A percentile compares a stretch with the other conserved stretches of the same genome.
These are phyloP conservation scores for Delitschia confertaspora DNA, from an alignment of 495 filamentous ascomycete genomes.

Conservation along the genomic window DNA sequence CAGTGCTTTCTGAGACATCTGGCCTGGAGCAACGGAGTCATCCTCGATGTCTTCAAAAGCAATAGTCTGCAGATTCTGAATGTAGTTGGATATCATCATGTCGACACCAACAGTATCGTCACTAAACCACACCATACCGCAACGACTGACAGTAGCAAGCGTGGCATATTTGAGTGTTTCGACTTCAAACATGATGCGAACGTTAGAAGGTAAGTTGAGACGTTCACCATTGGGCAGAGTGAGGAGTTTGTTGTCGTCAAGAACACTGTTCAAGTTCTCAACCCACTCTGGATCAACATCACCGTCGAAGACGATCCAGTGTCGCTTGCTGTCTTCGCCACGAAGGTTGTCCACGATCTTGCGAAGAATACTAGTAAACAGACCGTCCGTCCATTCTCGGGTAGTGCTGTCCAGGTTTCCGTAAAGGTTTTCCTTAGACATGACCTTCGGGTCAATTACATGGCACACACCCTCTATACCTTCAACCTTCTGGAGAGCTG, in stretches of 20 bases:
- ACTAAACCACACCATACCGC: slow-evolving; percentile 99
- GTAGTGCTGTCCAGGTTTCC: slow-evolving; percentile 94
- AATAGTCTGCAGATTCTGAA: slow-evolving; percentile 68
- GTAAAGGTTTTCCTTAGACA: slow-evolving; percentile 97
- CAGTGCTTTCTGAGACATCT: slow-evolving; percentile 65
- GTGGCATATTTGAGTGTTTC: slow-evolving; percentile 98
- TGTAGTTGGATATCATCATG: slow-evolving; percentile 90
- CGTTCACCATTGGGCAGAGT: slow-evolving; percentile 97
- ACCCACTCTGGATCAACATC: slow-evolving; percentile 99
- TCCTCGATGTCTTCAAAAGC: slow-evolving; percentile 92
- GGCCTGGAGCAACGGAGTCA: slow-evolving; percentile 72
- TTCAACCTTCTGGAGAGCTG: slow-evolving; percentile 84
- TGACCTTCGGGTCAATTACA: slow-evolving; percentile 98
- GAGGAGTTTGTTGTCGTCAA: slow-evolving; percentile 96
- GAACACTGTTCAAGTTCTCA: slow-evolving; percentile 97
- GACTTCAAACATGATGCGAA: slow-evolving; percentile 99
- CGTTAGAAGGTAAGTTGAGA: slow-evolving; percentile 84
- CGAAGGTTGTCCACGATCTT: slow-evolving; percentile 99
- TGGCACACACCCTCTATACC: slow-evolving; percentile 89
- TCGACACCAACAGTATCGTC: slow-evolving; percentile 86
- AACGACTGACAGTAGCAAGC: slow-evolving; percentile 92
- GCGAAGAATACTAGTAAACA: slow-evolving; percentile 94
- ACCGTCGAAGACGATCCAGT: slow-evolving; percentile 99
- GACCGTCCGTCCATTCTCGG: slow-evolving; percentile 94
- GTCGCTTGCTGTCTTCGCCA: slow-evolving; percentile 89